Base-by-base conservation (phyloP, 2,329 filamentous ascomycete species). In the Hymenoscyphus occultus region DNA sequence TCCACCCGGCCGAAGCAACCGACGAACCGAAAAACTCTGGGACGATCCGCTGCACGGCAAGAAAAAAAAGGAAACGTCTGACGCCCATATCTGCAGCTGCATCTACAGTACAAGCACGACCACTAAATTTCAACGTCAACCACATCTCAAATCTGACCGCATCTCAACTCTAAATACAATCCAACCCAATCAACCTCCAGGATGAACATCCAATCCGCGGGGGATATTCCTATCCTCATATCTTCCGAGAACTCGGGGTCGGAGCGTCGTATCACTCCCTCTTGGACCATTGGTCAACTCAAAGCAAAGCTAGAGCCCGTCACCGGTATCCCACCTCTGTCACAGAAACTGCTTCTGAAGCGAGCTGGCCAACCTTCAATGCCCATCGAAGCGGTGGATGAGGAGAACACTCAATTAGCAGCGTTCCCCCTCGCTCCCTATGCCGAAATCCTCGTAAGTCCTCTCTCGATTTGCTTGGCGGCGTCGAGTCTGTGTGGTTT, bases 231-330 rank as follows among this genome's bases (percentile, higher is more conserved):
- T 70, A 83, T 95, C 73, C 83, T 88, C 69, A 86, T 95, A 74
- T 84, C 84, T 67, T 94, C 91, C 61, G 88, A 92, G 67, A 91
- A 90, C 77, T 84, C 90, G 59, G 86, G 89, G 59, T 93, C 92
- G 61, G 95, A 99, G 80, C 90, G 94, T 67, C 91, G 95, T 71
- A 88, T 98, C 76, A 94, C 92, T 32, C 94, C 94, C 14, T 90
- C 93, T 71, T 99, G 95, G 95, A 90, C 89, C 67, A 90, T 99
- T 75, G 83, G 84, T 63, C 88, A 92, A 73, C 84, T 98, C 73
- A 97, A 94, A 80, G 80, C 83, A 62, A 96, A 95, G 78, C 87
- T 99, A 61, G 94, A 98, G 78, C 90, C 92, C 67, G 89, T 98
- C 78, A 98, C 94, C 1, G 95, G 95, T 67, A 88, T 98, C 45